These are phyloP conservation scores for Saccharomycopsis oosterbeekiorum DNA, from an alignment of 805 yeast genomes.

Conservation along the genomic window DNA sequence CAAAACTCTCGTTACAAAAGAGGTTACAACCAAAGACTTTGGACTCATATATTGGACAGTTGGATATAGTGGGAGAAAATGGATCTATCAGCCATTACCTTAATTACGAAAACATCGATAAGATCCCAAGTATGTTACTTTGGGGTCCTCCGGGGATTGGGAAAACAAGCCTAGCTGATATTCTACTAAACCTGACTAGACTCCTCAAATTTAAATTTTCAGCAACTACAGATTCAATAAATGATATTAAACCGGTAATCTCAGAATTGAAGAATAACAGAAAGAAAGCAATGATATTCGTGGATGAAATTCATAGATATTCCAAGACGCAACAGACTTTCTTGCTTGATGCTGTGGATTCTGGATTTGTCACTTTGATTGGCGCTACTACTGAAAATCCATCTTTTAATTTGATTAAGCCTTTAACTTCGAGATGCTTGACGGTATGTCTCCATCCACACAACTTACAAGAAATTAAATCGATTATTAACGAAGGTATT, in stretches of 20 bases:
- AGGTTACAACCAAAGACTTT: conserved; percentile 67
- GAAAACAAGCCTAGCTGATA: conserved; percentile 77
- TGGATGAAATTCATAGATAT: conserved; percentile 91
- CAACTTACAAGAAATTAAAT: conserved; percentile 35
- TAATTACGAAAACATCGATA: conserved; percentile 36
- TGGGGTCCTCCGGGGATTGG: conserved; percentile 97
- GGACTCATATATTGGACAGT: conserved; percentile 75
- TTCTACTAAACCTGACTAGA: conserved; percentile 27
- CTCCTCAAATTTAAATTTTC: conserved; percentile 63
- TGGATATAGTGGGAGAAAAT: conserved; percentile 52
- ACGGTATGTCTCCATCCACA: conserved; percentile 60
- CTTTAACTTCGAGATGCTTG: conserved; percentile 76
- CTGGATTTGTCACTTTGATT: conserved; percentile 68
- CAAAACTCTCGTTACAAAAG: conserved; percentile 50
- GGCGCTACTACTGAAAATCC: conserved; percentile 99
- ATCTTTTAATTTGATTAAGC: conserved; percentile 68
- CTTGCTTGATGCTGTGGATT: conserved; percentile 73
- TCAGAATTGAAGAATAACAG: conserved; percentile 28
- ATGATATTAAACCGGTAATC: conserved; percentile 9
- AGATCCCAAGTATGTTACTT: conserved; percentile 74
- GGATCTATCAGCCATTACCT: conserved; percentile 60
- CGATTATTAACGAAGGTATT: conserved; percentile 50
- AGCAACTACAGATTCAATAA: conserved; percentile 42
- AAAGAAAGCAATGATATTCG: conserved; percentile 62
- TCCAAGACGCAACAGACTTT: conserved; percentile 82